These are phyloP conservation scores for Aquilaria yunnanensis DNA, from an alignment of 345 rosid species.

Conservation along the genomic window DNA sequence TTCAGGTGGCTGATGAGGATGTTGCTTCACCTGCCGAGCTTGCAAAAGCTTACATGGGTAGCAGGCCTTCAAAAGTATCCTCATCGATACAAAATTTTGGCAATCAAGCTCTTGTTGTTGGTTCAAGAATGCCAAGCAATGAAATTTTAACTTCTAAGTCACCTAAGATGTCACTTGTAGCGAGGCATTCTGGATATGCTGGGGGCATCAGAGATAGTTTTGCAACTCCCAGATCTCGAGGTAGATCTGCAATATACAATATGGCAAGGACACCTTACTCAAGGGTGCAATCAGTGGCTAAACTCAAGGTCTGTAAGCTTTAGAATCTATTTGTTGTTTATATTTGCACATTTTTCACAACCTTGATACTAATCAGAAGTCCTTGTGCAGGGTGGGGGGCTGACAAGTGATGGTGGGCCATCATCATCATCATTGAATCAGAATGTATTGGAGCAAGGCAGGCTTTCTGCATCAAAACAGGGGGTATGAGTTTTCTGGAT, in stretches of 20 bases:
- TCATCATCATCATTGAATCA: constrained; percentile 39
- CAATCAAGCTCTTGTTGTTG: constrained; percentile 39
- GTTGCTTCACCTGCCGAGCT: constrained; percentile 86
- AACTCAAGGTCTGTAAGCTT: constrained; percentile 44
- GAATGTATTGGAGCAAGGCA: constrained; percentile 35
- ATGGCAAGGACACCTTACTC: constrained; percentile 91
- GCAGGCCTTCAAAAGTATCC: constrained; percentile 69
- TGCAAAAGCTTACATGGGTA: constrained; percentile 94
- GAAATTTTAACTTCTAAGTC: constrained; percentile 34
- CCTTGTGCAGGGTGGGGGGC: constrained; percentile 34
- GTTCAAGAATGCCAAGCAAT: constrained; percentile 30
- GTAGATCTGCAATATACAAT: constrained; percentile 85
- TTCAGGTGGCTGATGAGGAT: constrained; percentile 67
- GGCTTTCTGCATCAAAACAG: constrained; percentile 50
- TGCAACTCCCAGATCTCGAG: constrained; percentile 69
- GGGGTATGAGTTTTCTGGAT: constrained; percentile 30
- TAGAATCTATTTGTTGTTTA: neutral
- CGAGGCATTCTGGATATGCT: constrained; percentile 40
- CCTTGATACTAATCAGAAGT: constrained; percentile 6
- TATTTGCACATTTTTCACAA: constrained; percentile 1
- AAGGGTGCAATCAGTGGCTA: constrained; percentile 42
- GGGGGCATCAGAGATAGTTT: constrained; percentile 56
- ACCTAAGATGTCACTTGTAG: constrained; percentile 42
- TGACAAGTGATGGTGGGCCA: constrained; percentile 23
- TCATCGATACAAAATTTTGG: constrained; percentile 43